phyloP scores from a whole-genome alignment of 2,329 filamentous ascomycete species.

The Cladosporium sp. region DNA sequence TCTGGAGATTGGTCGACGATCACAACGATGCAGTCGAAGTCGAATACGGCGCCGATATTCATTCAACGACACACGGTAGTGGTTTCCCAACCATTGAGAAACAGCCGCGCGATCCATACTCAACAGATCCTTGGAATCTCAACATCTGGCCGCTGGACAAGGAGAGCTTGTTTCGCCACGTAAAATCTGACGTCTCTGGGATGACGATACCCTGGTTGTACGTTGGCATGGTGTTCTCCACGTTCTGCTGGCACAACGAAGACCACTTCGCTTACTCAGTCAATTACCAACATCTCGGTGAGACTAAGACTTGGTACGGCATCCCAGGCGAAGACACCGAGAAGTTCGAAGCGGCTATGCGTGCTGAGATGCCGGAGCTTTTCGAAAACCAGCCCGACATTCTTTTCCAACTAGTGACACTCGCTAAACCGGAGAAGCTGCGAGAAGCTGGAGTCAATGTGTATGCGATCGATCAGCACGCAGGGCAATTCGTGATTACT shows the following conservation, averaged over 20 bases:
- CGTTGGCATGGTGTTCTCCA: constrained; percentile 98
- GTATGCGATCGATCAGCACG: constrained; percentile 91
- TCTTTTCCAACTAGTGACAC: constrained; percentile 93
- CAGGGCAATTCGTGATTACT: constrained; percentile 92
- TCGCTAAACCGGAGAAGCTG: constrained; percentile 87
- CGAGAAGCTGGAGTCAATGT: constrained; percentile 90
- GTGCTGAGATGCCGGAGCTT: constrained; percentile 86
- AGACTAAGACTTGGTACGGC: constrained; percentile 98
- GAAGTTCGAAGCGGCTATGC: constrained; percentile 94
- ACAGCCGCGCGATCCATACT: constrained; percentile 80
- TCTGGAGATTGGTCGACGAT: constrained; percentile 92
- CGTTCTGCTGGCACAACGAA: constrained; percentile 99
- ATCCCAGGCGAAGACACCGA: constrained; percentile 91
- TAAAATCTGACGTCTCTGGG: constrained; percentile 96
- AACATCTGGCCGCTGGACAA: constrained; percentile 86
- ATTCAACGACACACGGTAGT: constrained; percentile 95
- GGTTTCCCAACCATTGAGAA: constrained; percentile 94
- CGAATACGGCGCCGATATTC: constrained; percentile 96
- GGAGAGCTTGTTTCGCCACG: constrained; percentile 91
- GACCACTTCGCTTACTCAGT: constrained; percentile 97
- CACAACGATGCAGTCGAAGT: constrained; percentile 95
- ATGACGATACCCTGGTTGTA: constrained; percentile 99
- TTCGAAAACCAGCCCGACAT: constrained; percentile 97
- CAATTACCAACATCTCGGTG: constrained; percentile 97
- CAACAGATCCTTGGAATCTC: constrained; percentile 90